These are phyloP conservation scores for Cymodocea nodosa DNA, from an alignment of 116 monocot species.

Conservation along the genomic window DNA sequence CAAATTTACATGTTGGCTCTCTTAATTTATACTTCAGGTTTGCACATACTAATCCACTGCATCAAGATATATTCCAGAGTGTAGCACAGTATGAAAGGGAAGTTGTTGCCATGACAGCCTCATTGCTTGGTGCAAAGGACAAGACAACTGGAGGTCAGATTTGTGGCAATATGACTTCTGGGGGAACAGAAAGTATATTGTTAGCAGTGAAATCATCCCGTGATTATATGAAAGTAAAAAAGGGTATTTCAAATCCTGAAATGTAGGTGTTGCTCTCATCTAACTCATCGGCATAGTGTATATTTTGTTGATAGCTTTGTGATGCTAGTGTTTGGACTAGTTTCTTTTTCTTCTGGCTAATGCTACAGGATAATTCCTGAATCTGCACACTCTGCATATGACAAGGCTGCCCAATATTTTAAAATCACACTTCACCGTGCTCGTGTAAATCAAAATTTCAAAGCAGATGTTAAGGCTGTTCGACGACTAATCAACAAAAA, in stretches of 20 bases:
- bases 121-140: slow-evolving; percentile 77
- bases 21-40: slow-evolving; percentile 46
- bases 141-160: slow-evolving; percentile 82
- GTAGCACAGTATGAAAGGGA: slow-evolving; percentile 75
- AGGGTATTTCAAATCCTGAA: slow-evolving; percentile 80
- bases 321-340: background rate
- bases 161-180: slow-evolving; percentile 99
- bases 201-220: slow-evolving; percentile 96
- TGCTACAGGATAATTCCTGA: slow-evolving; percentile 78
- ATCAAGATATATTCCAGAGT: slow-evolving; percentile 86
- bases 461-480: slow-evolving; percentile 74
- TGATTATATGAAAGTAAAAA: slow-evolving; percentile 87
- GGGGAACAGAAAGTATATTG: slow-evolving; percentile 97
- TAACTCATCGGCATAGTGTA: background rate
- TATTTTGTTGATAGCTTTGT: background rate
- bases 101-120: slow-evolving; percentile 97
- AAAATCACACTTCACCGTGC: slow-evolving; percentile 81
- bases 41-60: slow-evolving; percentile 97
- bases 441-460: slow-evolving; percentile 80
- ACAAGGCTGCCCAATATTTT: slow-evolving; percentile 95
- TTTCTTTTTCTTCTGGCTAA: background rate
- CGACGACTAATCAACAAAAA: slow-evolving; percentile 65
- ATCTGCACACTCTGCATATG: slow-evolving; percentile 99
- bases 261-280: slow-evolving; percentile 38
- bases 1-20: background rate